Conservation (phyloP, 495 filamentous ascomycete genomes). For the Xylaria bambusicola region DNA sequence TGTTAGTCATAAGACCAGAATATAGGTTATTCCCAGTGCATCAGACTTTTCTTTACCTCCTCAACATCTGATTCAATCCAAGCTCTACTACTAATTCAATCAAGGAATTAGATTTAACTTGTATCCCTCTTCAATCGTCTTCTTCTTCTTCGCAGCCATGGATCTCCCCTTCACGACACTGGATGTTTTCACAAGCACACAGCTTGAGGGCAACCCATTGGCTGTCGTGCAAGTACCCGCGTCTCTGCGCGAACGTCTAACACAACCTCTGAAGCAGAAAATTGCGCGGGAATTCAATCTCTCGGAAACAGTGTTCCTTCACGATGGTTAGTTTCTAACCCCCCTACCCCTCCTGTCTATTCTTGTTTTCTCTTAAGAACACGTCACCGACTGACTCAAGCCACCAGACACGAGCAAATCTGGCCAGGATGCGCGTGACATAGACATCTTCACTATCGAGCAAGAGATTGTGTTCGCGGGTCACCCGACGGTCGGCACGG, state of each 20-base stretch:
- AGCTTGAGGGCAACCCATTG: conserved; percentile 66
- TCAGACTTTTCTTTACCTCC: not conserved
- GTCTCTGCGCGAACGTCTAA: conserved; percentile 29
- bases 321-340: conserved; percentile 42
- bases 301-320: conserved; percentile 80
- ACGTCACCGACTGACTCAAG: not conserved
- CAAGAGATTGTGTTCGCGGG: conserved; percentile 73
- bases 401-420: conserved; percentile 3
- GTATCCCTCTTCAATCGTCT: no score
- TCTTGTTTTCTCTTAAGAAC: no score
- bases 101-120: no score
- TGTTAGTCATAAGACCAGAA: conserved; percentile 19
- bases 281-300: conserved; percentile 82
- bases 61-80: not conserved
- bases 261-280: conserved; percentile 59
- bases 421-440: conserved; percentile 34
- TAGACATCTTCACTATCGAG: conserved; percentile 71
- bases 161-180: conserved; percentile 58
- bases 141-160: conserved; percentile 23
- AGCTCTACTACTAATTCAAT: not conserved
- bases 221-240: conserved; percentile 61
- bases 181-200: conserved; percentile 65
- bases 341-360: no score
- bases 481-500: conserved; percentile 74
- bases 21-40: no score